These are phyloP conservation scores for Umbilicus rupestris DNA, from an alignment of 164 flowering plant genomes.

Conservation along the genomic window DNA sequence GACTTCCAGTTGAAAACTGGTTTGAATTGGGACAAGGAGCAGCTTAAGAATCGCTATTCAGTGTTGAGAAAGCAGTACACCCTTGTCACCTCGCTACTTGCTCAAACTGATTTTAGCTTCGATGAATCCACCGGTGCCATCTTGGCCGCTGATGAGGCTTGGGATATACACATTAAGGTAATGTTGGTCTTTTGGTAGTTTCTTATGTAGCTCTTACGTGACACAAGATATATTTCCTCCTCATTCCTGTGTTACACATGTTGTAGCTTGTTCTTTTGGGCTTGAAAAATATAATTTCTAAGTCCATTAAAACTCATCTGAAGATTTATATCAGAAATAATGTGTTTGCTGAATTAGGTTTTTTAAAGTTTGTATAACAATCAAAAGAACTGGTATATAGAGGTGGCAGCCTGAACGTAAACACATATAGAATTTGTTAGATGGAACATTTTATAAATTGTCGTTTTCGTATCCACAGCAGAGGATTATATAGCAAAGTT, in stretches of 20 bases:
- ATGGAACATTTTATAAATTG: too few species aligned
- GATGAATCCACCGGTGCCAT: slow-evolving; percentile 34
- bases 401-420: too few species aligned
- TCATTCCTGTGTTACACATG: not conserved
- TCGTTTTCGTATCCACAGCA: too few species aligned
- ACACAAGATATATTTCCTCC: too few species aligned
- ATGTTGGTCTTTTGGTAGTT: not conserved
- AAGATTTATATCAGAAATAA: too few species aligned
- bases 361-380: too few species aligned
- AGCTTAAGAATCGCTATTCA: slow-evolving; percentile 36
- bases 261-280: not conserved
- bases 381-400: too few species aligned
- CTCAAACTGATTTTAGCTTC: slow-evolving; percentile 30
- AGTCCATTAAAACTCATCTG: too few species aligned
- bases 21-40: slow-evolving; percentile 49
- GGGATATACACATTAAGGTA: slow-evolving; percentile 44
- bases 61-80: slow-evolving; percentile 35
- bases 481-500: too few species aligned
- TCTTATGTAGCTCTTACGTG: not conserved
- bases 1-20: slow-evolving; percentile 36
- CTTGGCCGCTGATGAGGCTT: slow-evolving; percentile 27
- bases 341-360: too few species aligned
- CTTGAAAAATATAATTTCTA: too few species aligned
- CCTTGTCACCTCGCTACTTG: slow-evolving; percentile 29
- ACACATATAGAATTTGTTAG: too few species aligned